Base-by-base conservation (phyloP, 768 basidiomycete genomes). In the Lactarius hatsudake region DNA sequence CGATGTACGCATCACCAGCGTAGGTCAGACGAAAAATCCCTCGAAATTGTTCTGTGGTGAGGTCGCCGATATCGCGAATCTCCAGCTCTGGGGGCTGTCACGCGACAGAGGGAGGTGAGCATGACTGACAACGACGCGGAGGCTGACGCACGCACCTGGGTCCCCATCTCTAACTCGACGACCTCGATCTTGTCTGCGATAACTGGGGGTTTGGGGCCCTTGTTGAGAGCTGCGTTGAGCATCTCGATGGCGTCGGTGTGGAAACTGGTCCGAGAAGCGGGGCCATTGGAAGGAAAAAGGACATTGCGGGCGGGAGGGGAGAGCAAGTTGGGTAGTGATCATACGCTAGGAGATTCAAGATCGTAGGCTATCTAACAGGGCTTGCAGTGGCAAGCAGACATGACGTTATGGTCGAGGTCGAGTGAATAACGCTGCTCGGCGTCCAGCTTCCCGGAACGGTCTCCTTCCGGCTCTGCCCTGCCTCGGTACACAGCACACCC, bases 91-190 rank as follows among this genome's bases (percentile, higher is more conserved):
- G 97, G 13, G 97, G 96, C 94, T 98, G 72, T 5, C 57, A 64
- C 38, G 38, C 65, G 54, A 68, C 53, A 23, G 64, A 45, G 32
- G 54, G 58, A 18, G 40, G 30, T 34, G 58, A 64, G 54, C 48
- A 53, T 32, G 9, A 12, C 26, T 42, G 10, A 20, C 23, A 36
- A 42, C 28, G 61, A 58, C 6, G 28, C 56, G 56, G 59, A 62
- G n/a, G 20, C 23, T 13, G 65, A 28, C 59, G n/a, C 40, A 74
- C 81, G 62, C 67, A 94, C 96, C 82, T 96, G 90, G 2, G 92
- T 94, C 43, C 97, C 97, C 97, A 99, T 98, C 78, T 98, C 91
- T n/a, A 99, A 81, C 76, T 98, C 97, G 62, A 97, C 92, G 36
- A 99, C 97, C 76, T 98, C 94, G 70, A 99, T 98, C 77, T 86